Percentiles rank a stretch among this genome's conserved stretches.
These are phyloP conservation scores for Prototheca wickerhamii DNA, from an alignment of 163 green algal species.

Conservation along the genomic window DNA sequence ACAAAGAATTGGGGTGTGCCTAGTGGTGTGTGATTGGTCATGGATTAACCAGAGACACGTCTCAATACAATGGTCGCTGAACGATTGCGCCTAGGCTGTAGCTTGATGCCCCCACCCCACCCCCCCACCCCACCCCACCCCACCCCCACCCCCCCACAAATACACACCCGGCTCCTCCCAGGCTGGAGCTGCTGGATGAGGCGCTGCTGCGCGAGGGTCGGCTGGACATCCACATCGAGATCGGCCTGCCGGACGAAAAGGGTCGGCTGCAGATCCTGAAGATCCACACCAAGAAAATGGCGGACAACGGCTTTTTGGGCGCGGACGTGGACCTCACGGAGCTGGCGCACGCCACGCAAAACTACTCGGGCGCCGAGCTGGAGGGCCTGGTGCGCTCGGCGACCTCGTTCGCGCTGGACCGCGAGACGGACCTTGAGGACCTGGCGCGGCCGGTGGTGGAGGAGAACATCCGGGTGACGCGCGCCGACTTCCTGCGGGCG, in stretches of 20 bases:
- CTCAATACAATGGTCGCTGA: too few species aligned
- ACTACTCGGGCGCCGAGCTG: conserved; percentile 94
- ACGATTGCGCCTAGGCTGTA: too few species aligned
- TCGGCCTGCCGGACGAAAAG: conserved; percentile 91
- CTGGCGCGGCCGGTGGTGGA: conserved; percentile 86
- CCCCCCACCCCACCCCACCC: not conserved
- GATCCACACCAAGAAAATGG: conserved; percentile 88
- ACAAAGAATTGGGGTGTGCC: too few species aligned
- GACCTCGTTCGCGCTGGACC: conserved; percentile 83
- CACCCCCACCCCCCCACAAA: not conserved
- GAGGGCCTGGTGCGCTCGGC: conserved; percentile 95
- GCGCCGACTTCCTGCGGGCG: conserved; percentile 82
- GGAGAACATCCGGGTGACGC: conserved; percentile 84
- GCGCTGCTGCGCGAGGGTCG: conserved; percentile 88
- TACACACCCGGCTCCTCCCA: conserved; percentile 1
- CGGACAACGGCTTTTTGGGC: conserved; percentile 69
- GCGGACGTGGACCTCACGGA: conserved; percentile 75
- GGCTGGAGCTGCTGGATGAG: conserved; percentile 93
- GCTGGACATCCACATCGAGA: conserved; percentile 98
- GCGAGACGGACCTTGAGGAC: conserved; percentile 86
- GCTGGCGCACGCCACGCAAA: conserved; percentile 82
- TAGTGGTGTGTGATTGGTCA: too few species aligned
- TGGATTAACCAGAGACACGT: too few species aligned
- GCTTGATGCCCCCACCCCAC: too few species aligned
- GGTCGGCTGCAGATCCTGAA: conserved; percentile 93